Base-by-base conservation (phyloP, 805 yeast genomes). In the Wickerhamiella nectarea region DNA sequence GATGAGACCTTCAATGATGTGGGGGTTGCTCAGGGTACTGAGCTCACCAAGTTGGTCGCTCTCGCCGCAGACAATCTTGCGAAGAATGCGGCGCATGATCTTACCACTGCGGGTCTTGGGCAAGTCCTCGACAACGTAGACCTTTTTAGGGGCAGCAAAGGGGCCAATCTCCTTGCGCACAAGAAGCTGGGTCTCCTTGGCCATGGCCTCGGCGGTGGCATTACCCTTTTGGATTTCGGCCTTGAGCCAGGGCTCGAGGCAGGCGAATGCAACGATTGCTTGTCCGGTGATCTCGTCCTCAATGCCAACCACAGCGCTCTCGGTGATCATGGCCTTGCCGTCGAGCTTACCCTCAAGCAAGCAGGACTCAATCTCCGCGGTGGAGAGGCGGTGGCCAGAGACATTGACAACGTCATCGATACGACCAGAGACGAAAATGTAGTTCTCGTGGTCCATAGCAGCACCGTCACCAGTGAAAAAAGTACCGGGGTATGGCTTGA, bases 381-480 rank as follows among this genome's bases (percentile, higher is more conserved):
- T 89, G n/a, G 96, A 85, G 53, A 91, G 72, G 65, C 98, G 79
- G 67, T 91, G 98, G 53, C 98, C 98, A 43, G 94, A 80, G 33
- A 91, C 97, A 60, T 91, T 91, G 53, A 89, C 98, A 47, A 91
- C 97, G 58, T 91, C 98, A 63, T 91, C 97, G 51, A 91, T 96
- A 65, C 98, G 80, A 57, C 98, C 98, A 64, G 89, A 75, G 62
- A 91, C 89, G 95, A 97, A 91, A 69, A 78, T 84, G 71, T 78
- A 91, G 41, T 97, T 97, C 59, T 91, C 97, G 50, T 75, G 75
- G 63, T 91, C 98, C 61, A 96, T 78, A 36, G 94, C 97, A 44
- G 96, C 97, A 67, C 97, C 97, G 62, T 89, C 98, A 56, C 98
- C 98, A 10, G 96, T 82, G 71, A 91, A 91, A 69, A 86, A 91